Evolutionary conservation across 208 protist species (phyloP).

Genomic region (Kentomonas sorsogonicus): DNA sequence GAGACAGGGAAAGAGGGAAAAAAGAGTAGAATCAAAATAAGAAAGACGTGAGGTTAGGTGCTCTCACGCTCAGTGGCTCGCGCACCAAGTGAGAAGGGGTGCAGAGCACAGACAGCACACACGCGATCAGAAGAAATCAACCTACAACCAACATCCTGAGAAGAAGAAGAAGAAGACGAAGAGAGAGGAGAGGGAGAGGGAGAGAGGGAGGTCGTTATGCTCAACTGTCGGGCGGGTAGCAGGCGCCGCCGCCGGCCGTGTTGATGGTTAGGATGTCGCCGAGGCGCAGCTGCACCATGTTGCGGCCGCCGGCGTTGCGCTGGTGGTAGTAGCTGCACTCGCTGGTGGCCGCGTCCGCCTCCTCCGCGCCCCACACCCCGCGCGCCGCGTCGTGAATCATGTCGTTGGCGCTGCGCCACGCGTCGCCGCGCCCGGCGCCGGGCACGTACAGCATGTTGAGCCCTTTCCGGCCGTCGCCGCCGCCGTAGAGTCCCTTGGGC

Average conservation of each 20-base stretch:
- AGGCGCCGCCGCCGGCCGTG: constrained; percentile 53
- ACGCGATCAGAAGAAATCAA: not conserved
- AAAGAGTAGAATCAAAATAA: not conserved
- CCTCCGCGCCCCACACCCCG: constrained; percentile 30
- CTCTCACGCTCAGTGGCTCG: not conserved
- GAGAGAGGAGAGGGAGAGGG: not conserved
- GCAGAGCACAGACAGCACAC: not conserved
- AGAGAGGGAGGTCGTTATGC: too few relatives aligned
- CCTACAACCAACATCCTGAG: too few relatives aligned
- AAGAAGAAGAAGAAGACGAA: not conserved
- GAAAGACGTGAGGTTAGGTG: not conserved
- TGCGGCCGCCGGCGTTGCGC: constrained; percentile 62
- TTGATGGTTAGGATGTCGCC: constrained; percentile 58
- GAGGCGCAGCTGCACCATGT: constrained; percentile 35
- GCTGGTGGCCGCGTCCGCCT: not conserved
- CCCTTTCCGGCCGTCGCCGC: constrained; percentile 63
- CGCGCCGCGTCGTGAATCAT: constrained; percentile 47
- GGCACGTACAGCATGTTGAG: constrained; percentile 53
- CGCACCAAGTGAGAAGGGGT: not conserved
- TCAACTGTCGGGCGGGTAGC: constrained; percentile 13
- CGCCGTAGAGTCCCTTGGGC: constrained; percentile 82
- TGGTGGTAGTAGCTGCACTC: constrained; percentile 22
- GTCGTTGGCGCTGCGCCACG: constrained; percentile 21
- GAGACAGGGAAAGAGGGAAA: constrained; percentile 1
- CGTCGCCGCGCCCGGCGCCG: not conserved